These are phyloP conservation scores for Fragaria iinumae DNA, from an alignment of 306 rosid genomes.

Conservation along the genomic window DNA sequence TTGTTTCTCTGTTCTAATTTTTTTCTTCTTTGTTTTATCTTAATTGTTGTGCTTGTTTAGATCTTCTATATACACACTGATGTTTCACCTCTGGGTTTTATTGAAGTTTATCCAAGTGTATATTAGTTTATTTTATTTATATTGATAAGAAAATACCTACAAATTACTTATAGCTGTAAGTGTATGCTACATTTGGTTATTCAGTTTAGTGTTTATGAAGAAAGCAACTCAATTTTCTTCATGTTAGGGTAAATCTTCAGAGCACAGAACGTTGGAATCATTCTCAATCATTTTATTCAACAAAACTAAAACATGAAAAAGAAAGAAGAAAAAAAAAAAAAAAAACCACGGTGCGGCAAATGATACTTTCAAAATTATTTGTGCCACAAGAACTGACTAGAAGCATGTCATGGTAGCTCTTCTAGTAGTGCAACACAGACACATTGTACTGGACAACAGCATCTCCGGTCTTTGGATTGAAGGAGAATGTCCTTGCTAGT, in stretches of 20 bases:
- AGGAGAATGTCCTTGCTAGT: constrained; percentile 27
- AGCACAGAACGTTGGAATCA: not conserved
- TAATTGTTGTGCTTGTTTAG: not conserved
- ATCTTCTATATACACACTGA: constrained; percentile 2
- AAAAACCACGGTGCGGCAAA: not conserved
- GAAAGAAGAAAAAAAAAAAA: no score
- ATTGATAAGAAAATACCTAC: not conserved
- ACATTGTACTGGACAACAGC: constrained; percentile 45
- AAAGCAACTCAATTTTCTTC: not conserved
- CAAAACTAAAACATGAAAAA: not conserved
- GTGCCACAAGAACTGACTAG: constrained; percentile 1
- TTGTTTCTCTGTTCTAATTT: not conserved
- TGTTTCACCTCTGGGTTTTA: constrained; percentile 2
- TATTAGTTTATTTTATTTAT: not conserved
- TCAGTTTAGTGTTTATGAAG: not conserved
- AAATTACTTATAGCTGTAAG: not conserved
- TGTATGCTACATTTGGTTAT: not conserved
- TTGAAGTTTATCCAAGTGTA: not conserved
- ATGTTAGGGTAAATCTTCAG: not conserved
- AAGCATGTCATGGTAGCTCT: not conserved
- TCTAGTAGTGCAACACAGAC: constrained; percentile 19
- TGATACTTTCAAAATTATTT: not conserved
- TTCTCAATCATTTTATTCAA: not conserved
- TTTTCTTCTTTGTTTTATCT: not conserved
- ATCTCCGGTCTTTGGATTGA: constrained; percentile 18